Percentiles rank a stretch among this genome's conserved stretches.
Evolutionary conservation across 2,329 filamentous ascomycete genomes (phyloP).

Genomic region (Lasiodiplodia citricola): DNA sequence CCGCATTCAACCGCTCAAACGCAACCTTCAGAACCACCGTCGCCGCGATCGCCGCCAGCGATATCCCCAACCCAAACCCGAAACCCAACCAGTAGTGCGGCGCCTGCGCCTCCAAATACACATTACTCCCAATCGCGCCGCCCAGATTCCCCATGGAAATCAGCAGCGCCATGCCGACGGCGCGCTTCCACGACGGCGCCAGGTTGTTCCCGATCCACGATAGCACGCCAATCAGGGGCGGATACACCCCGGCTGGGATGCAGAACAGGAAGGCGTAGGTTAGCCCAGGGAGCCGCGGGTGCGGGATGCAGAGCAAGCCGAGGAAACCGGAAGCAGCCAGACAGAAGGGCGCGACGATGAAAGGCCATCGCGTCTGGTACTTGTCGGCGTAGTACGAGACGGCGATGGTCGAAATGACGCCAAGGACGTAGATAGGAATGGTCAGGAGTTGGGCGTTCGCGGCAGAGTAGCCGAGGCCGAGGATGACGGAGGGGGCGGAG

Average conservation of each 20-base stretch:
- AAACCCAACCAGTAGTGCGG: slow-evolving; percentile 45
- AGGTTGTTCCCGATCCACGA: slow-evolving; percentile 46
- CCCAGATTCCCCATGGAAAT: slow-evolving; percentile 39
- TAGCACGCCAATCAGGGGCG: background rate
- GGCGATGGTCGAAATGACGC: slow-evolving; percentile 34
- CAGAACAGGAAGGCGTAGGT: slow-evolving; percentile 51
- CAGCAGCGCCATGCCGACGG: slow-evolving; percentile 39
- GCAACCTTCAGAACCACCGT: slow-evolving; percentile 36
- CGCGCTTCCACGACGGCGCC: slow-evolving; percentile 46
- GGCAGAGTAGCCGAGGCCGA: slow-evolving; percentile 36
- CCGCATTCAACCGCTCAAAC: slow-evolving; percentile 42
- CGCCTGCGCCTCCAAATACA: slow-evolving; percentile 43
- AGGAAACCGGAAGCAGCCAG: slow-evolving; percentile 38
- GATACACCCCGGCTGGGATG: slow-evolving; percentile 36
- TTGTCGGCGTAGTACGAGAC: slow-evolving; percentile 35
- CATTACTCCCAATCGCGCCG: slow-evolving; percentile 40
- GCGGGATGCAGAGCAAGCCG: background rate
- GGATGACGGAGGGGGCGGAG: background rate
- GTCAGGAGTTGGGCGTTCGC: slow-evolving; percentile 40
- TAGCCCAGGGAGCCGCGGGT: background rate
- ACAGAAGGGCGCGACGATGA: slow-evolving; percentile 35
- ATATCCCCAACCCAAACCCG: slow-evolving; percentile 39
- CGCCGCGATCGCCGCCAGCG: slow-evolving; percentile 33
- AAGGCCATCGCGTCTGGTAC: slow-evolving; percentile 36
- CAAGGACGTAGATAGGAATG: slow-evolving; percentile 34